Conservation (phyloP, 2,329 filamentous ascomycete species). For the Blastomyces parvus region DNA sequence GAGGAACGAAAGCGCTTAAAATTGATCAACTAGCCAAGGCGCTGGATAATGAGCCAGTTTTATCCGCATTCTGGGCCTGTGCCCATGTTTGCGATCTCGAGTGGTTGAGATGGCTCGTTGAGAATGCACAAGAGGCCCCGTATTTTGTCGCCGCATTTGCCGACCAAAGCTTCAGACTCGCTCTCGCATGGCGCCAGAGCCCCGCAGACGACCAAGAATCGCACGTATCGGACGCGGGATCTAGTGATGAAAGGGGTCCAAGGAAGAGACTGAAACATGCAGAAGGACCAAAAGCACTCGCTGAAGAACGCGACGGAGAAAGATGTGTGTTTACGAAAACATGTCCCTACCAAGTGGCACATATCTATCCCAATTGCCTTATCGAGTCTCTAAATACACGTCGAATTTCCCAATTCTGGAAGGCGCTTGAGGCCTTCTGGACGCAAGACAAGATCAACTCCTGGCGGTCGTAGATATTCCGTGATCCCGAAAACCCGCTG, state of each 20-base stretch:
- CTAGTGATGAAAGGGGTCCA: neutral
- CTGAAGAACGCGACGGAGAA: slow-evolving; percentile 3
- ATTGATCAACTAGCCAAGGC: neutral
- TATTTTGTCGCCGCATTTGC: neutral
- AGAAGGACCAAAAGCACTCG: slow-evolving; percentile 2
- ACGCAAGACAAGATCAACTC: neutral
- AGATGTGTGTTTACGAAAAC: neutral
- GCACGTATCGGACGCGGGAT: neutral
- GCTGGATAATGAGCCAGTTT: slow-evolving; percentile 5
- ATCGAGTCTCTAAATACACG: neutral
- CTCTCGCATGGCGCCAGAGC: slow-evolving; percentile 3
- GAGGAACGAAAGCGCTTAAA: neutral
- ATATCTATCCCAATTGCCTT: slow-evolving; percentile 5
- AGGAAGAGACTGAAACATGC: slow-evolving; percentile 4
- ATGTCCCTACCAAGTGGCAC: neutral
- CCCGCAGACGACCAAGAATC: neutral
- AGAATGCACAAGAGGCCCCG: neutral
- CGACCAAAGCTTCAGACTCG: slow-evolving; percentile 1
- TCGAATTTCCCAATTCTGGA: slow-evolving; percentile 11
- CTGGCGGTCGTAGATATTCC: slow-evolving; percentile 4
- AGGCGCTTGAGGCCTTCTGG: slow-evolving; percentile 2
- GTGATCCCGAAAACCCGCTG: neutral
- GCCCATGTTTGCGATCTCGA: neutral
- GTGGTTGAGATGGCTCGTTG: slow-evolving; percentile 1
- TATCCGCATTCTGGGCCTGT: slow-evolving; percentile 2